Evolutionary conservation across 2,329 filamentous ascomycete genomes (phyloP).

Genomic region (Alternaria rosae): DNA sequence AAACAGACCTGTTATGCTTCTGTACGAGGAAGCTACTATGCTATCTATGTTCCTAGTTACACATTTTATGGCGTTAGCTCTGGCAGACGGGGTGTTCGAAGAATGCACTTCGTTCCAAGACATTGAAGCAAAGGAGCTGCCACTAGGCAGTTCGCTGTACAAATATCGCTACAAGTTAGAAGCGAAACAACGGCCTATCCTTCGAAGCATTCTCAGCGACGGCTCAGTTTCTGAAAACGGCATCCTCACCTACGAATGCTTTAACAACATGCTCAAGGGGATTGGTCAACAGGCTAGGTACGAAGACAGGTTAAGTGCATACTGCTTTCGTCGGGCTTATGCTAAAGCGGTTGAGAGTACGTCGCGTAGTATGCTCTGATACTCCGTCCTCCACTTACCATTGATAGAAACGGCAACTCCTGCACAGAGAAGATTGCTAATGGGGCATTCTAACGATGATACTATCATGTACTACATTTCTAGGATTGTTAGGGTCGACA

Average conservation of each 20-base stretch:
- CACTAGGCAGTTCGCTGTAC: background rate
- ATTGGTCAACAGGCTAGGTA: slow-evolving; percentile 7
- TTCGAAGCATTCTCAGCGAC: background rate
- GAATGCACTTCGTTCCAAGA: slow-evolving; percentile 2
- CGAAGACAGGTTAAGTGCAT: slow-evolving; percentile 11
- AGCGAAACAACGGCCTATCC: background rate
- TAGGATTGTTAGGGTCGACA: background rate
- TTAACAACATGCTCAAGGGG: slow-evolving; percentile 11
- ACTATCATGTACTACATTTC: slow-evolving; percentile 3
- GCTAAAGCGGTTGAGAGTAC: slow-evolving; percentile 6
- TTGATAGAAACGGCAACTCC: background rate
- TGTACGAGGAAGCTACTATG: slow-evolving; percentile 1
- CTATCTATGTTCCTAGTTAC: slow-evolving; percentile 3
- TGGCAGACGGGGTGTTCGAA: slow-evolving; percentile 6
- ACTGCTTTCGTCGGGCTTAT: slow-evolving; percentile 11
- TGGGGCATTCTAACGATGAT: background rate
- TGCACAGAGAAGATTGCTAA: background rate
- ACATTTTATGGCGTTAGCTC: slow-evolving; percentile 4
- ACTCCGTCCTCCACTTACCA: background rate
- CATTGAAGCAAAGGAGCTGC: slow-evolving; percentile 1
- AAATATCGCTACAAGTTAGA: slow-evolving; percentile 6
- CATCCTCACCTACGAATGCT: slow-evolving; percentile 7
- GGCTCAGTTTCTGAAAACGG: background rate
- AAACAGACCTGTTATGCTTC: slow-evolving; percentile 7
- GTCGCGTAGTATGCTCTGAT: background rate